phyloP scores from a whole-genome alignment of 768 basidiomycete genomes.

The Antrodiella citrinella region DNA sequence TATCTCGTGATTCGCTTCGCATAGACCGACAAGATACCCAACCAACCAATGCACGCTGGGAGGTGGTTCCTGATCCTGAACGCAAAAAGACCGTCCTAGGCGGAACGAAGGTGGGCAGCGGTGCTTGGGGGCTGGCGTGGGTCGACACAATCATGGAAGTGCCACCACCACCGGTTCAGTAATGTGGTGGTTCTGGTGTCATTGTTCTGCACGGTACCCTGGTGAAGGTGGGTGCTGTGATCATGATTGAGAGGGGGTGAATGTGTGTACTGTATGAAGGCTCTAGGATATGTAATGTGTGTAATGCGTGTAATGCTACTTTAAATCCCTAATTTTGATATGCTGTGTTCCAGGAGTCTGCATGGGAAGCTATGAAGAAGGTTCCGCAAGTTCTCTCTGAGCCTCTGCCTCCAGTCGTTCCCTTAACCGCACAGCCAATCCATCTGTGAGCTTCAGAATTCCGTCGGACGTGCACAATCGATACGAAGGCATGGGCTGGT shows the following conservation, averaged over 20 bases:
- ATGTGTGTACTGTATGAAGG: neutral
- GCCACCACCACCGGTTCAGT: too few relatives aligned
- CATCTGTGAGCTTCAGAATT: slow-evolving; percentile 57
- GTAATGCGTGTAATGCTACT: neutral
- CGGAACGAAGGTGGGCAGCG: slow-evolving; percentile 67
- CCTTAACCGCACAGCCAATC: slow-evolving; percentile 44
- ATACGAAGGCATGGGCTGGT: slow-evolving; percentile 80
- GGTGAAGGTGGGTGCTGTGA: too few relatives aligned
- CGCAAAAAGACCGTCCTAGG: slow-evolving; percentile 46
- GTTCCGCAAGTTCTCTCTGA: slow-evolving; percentile 24
- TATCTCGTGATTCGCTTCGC: slow-evolving; percentile 7
- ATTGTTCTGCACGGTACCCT: too few relatives aligned
- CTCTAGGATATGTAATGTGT: neutral
- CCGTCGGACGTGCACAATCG: slow-evolving; percentile 74
- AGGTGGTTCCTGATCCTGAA: slow-evolving; percentile 39
- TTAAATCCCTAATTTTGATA: neutral
- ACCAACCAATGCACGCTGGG: slow-evolving; percentile 57
- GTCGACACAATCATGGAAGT: slow-evolving; percentile 48
- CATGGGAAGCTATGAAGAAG: too few relatives aligned
- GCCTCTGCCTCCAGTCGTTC: slow-evolving; percentile 25
- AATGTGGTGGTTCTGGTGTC: too few relatives aligned
- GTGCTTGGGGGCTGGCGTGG: slow-evolving; percentile 77
- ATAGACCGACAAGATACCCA: slow-evolving; percentile 75
- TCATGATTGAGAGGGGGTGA: too few relatives aligned
- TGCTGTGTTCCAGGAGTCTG: neutral